Conservation (phyloP, 2,329 filamentous ascomycete species). For the Teratosphaeria nubilosa region DNA sequence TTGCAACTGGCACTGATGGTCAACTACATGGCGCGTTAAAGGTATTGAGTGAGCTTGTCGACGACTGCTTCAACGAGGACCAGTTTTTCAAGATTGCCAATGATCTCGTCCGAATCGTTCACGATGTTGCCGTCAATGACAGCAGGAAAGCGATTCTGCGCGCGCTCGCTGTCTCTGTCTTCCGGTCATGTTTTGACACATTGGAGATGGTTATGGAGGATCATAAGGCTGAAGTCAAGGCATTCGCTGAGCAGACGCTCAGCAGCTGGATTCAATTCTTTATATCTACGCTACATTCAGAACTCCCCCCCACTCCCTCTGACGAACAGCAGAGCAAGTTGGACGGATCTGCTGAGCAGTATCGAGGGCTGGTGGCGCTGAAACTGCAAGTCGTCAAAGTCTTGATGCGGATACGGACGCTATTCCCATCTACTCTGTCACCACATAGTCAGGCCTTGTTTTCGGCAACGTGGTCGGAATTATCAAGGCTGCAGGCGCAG, state of each 20-base stretch:
- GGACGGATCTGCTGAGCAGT: slow-evolving; percentile 49
- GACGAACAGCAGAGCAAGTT: slow-evolving; percentile 53
- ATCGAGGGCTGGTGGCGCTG: slow-evolving; percentile 73
- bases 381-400: slow-evolving; percentile 90
- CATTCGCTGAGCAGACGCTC: slow-evolving; percentile 79
- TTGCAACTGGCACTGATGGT: slow-evolving; percentile 63
- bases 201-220: slow-evolving; percentile 96
- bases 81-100: slow-evolving; percentile 88
- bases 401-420: slow-evolving; percentile 73
- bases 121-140: slow-evolving; percentile 69
- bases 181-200: slow-evolving; percentile 84
- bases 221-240: slow-evolving; percentile 74
- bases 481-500: slow-evolving; percentile 58
- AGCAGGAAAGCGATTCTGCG: slow-evolving; percentile 61
- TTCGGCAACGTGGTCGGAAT: slow-evolving; percentile 78
- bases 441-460: slow-evolving; percentile 78
- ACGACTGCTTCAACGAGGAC: slow-evolving; percentile 85
- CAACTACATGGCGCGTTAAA: slow-evolving; percentile 84
- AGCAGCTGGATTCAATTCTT: slow-evolving; percentile 82
- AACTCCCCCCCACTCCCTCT: slow-evolving; percentile 52
- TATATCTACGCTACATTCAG: slow-evolving; percentile 62
- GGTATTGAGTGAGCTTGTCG: slow-evolving; percentile 80
- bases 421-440: slow-evolving; percentile 73
- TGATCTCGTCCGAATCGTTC: slow-evolving; percentile 75
- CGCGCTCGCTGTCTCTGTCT: slow-evolving; percentile 79